Evolutionary conservation across 352 stramenopile species (phyloP), one percentile per base, ranked within the genome.

Genomic region (Pythium aphanidermatum): DNA sequence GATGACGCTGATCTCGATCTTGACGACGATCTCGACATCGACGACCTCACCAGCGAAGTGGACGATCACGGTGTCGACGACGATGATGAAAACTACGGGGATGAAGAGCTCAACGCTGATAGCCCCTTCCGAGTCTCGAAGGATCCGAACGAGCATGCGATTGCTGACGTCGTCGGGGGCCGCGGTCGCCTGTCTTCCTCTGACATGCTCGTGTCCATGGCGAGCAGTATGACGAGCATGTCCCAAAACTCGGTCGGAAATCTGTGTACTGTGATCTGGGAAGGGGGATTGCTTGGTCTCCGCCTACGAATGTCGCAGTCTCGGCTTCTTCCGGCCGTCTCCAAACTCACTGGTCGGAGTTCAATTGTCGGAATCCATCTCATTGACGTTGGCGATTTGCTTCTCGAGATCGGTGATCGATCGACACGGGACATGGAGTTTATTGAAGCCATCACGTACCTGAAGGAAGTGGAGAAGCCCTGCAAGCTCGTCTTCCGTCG

Each of bases 351-450:
- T 9, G 82, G 82, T 3, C 82, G 83, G 37, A 94, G 82, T 60
- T 70, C 79, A 10, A 94, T 94, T 49, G 77, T 81, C 41, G 82
- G 82, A 24, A 87, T 94, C 42, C 82, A 94, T 46, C 44, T 94
- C 7, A 75, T 94, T 27, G 79, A 94, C 30, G 70, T 94, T 4
- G 82, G 82, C 13, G 82, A 94, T 57, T 50, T 92, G 55, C 49
- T 94, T 31, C 40, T 94, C 16, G 54, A 78, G 24, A 92, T 94
- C 39, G 82, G 82, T 33, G 63, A 72, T 12, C 73, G 71, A 2
- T 40, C 70, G 12, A 94, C 75, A 4, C 59, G 69, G 4, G 79
- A 91, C 21, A 87, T 94, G 80, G 70, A 90, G 32, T 92, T 94
- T 46, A 69, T 86, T 31, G 75, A 91, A 13, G 74, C 80, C 13